Conservation (phyloP, 306 rosid genomes). For the Ochetophila trinervis region DNA sequence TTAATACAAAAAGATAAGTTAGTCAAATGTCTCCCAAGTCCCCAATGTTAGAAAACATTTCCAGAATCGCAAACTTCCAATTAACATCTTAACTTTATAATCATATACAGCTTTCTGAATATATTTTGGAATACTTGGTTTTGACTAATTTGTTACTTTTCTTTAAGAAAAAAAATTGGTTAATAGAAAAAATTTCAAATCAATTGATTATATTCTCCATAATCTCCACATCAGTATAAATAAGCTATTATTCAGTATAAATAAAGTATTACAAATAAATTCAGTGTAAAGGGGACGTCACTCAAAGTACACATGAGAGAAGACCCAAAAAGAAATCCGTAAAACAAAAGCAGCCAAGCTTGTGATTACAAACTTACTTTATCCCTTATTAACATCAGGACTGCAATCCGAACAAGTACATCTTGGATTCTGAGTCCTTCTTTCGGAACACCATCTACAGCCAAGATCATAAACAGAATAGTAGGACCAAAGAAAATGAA, state of each 20-base stretch:
- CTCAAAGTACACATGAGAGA: neutral
- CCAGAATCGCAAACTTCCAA: too few species aligned
- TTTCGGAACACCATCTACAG: constrained; percentile 94
- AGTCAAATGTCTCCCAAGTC: neutral
- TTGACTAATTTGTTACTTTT: too few species aligned
- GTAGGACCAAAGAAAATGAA: constrained; percentile 16
- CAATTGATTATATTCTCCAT: too few species aligned
- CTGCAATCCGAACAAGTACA: constrained; percentile 89
- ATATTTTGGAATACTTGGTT: too few species aligned
- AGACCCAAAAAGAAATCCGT: neutral
- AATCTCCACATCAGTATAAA: too few species aligned
- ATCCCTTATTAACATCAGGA: constrained; percentile 62
- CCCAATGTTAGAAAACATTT: neutral
- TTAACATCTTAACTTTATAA: too few species aligned
- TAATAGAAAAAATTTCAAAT: too few species aligned
- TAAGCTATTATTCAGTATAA: too few species aligned
- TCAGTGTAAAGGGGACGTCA: neutral
- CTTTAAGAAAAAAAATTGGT: too few species aligned
- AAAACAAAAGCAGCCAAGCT: neutral
- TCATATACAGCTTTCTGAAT: too few species aligned
- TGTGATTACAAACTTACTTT: constrained; percentile 55
- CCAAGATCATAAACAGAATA: constrained; percentile 24
- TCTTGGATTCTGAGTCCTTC: constrained; percentile 92
- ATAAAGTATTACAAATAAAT: too few species aligned
- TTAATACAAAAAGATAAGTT: neutral